Evolutionary conservation across 2,329 filamentous ascomycete genomes (phyloP), one percentile per base, ranked within the genome.

Genomic region (Emergomyces africanus): DNA sequence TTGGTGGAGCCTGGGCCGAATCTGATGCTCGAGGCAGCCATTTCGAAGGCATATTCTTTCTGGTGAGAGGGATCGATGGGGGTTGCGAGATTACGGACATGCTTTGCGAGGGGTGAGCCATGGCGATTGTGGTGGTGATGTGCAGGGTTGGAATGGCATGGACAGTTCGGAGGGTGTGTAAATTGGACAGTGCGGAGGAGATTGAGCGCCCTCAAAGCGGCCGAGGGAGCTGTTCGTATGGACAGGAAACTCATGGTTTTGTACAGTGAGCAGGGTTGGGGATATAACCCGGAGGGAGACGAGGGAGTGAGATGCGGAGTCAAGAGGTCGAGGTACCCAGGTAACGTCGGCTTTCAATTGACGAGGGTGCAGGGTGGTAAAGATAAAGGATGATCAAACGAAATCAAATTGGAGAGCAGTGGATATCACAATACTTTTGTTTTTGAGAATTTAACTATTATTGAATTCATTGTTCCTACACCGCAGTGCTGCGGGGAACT

Each of bases 21-120:
- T 14, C 94, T 85, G 68, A 99, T 96, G 33, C 87, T 89, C 0
- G 89, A 95, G 1, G 94, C 90, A 0, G 94, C 94, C 92, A 99
- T 95, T 73, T 99, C 94, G 70, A 99, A 99, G 15, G 94, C 94
- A 76, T 99, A 99, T 72, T 99, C 94, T 72, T 95, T 96, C 68
- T 90, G 83, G 64, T 84, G 82, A 2, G 82, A 81, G 9, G 80
- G 75, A 67, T 90, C 86, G 33, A 87, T 76, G 0, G 91, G 89
- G 0, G 89, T 92, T n/a, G 89, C 90, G 61, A 91, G 75, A 61
- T 81, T 78, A 46, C 79, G 79, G 44, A 80, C 81, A 74, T 82
- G 81, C 65, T 79, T 78, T 48, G 75, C 48, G 15, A 64, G 37
- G 9, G 57, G 57, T 18, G 58, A 59, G 23, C 30, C 28, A 37